phyloP scores from a whole-genome alignment of 1,284 basidiomycete genomes.

The Ustilago xerochloae region DNA sequence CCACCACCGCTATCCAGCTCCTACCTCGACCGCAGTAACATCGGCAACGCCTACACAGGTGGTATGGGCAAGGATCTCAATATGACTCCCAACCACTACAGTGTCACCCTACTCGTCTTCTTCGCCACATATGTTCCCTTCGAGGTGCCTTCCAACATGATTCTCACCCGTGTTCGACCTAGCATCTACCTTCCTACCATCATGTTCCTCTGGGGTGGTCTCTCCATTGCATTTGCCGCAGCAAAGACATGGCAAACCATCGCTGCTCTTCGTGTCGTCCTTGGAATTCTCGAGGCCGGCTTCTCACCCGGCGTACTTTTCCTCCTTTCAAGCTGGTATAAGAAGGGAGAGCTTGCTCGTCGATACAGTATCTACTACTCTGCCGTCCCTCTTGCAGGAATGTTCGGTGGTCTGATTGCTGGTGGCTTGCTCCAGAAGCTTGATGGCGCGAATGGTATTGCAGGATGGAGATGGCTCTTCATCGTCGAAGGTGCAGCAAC shows the following conservation, averaged over 20 bases:
- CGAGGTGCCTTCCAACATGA: conserved; percentile 49
- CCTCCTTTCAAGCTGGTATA: conserved; percentile 69
- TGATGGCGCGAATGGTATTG: conserved; percentile 12
- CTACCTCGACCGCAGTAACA: conserved; percentile 34
- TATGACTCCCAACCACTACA: conserved; percentile 24
- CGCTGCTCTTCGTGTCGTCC: conserved; percentile 27
- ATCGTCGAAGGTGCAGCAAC: conserved; percentile 38
- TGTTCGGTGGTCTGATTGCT: conserved; percentile 27
- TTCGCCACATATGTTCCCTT: conserved; percentile 30
- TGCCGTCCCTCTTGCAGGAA: conserved; percentile 58
- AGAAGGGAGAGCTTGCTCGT: conserved; percentile 69
- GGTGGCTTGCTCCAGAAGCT: conserved; percentile 7
- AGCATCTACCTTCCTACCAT: conserved; percentile 50
- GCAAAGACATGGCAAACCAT: conserved; percentile 12
- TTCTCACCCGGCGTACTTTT: conserved; percentile 58
- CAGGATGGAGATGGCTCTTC: conserved; percentile 43
- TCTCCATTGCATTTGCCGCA: conserved; percentile 36
- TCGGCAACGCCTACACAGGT: conserved; percentile 29
- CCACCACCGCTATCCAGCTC: neutral
- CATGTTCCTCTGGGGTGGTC: conserved; percentile 50
- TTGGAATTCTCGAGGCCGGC: conserved; percentile 39
- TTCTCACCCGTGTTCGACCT: conserved; percentile 38
- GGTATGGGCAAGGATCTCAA: conserved; percentile 37
- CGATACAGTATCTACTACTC: conserved; percentile 71
- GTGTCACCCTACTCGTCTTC: conserved; percentile 33